A percentile compares a stretch with the other conserved stretches of the same genome.
Conservation (phyloP, 768 basidiomycete species). For the Cyclocybe cylindracea region DNA sequence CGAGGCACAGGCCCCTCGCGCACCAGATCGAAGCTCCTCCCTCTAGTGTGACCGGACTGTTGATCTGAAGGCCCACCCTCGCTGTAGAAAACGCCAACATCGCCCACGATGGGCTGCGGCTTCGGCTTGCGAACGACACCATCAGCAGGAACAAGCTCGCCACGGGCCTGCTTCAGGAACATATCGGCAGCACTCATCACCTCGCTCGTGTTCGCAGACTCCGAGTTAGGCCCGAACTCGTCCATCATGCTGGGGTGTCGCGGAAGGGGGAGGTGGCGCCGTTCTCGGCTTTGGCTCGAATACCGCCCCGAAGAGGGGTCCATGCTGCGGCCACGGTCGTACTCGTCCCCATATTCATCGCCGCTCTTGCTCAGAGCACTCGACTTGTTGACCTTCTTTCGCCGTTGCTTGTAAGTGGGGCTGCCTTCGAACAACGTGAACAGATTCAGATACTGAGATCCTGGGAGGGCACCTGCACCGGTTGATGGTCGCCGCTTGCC, state of each 20-base stretch:
- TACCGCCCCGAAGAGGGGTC: constrained; percentile 6
- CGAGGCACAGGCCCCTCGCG: constrained; percentile 19
- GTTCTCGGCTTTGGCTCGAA: constrained; percentile 17
- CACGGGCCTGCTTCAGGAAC: constrained; percentile 63
- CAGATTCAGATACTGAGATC: constrained; percentile 54
- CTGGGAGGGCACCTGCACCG: too few species aligned
- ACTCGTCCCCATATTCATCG: constrained; percentile 33
- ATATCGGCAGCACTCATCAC: constrained; percentile 62
- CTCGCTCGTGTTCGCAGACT: constrained; percentile 24
- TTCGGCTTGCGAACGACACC: constrained; percentile 30
- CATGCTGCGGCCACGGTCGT: constrained; percentile 23
- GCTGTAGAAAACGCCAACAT: constrained; percentile 32
- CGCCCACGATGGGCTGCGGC: constrained; percentile 27
- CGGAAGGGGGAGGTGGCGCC: constrained; percentile 17
- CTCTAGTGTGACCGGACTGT: constrained; percentile 17
- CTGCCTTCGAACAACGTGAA: constrained; percentile 83
- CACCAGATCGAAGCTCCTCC: constrained; percentile 31
- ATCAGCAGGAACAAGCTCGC: constrained; percentile 44
- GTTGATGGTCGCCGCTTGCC: not conserved
- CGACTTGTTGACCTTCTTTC: constrained; percentile 64
- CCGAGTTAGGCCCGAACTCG: constrained; percentile 27
- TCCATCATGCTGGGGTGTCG: constrained; percentile 27
- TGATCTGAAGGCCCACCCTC: constrained; percentile 23
- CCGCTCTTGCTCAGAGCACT: constrained; percentile 24
- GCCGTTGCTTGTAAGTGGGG: constrained; percentile 86